These are phyloP conservation scores for Senna tora DNA, from an alignment of 306 rosid genomes.

Conservation along the genomic window DNA sequence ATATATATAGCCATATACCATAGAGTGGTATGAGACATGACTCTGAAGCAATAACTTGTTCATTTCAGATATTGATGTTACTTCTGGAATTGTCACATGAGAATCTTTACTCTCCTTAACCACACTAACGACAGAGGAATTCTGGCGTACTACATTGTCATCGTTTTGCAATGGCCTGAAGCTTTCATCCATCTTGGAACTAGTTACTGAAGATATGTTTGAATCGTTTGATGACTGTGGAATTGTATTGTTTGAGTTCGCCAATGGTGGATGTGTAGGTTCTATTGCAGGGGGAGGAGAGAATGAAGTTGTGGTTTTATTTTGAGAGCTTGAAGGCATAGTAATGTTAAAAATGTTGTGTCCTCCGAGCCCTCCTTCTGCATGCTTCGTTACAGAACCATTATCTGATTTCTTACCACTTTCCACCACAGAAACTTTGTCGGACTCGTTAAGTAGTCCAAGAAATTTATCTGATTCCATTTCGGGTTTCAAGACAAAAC, in stretches of 20 bases:
- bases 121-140: constrained; percentile 38
- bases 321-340: constrained; percentile 27
- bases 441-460: constrained; percentile 46
- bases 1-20: constrained; percentile 51
- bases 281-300: constrained; percentile 38
- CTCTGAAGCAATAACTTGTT: constrained; percentile 53
- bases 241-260: constrained; percentile 35
- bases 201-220: constrained; percentile 20
- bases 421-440: constrained; percentile 35
- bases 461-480: constrained; percentile 36
- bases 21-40: constrained; percentile 48
- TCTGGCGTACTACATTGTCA: constrained; percentile 17
- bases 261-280: constrained; percentile 30
- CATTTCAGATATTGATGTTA: constrained; percentile 72
- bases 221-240: constrained; percentile 32
- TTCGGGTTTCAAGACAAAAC: constrained; percentile 30
- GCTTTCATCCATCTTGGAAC: constrained; percentile 38
- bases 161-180: constrained; percentile 42
- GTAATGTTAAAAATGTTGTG: constrained; percentile 36
- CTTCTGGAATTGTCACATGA: constrained; percentile 39
- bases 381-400: constrained; percentile 33
- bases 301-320: constrained; percentile 22
- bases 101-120: constrained; percentile 45
- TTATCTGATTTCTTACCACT: constrained; percentile 30
- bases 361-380: constrained; percentile 34